Evolutionary conservation across 768 basidiomycete genomes (phyloP).

Genomic region (Auriscalpium microsporum): DNA sequence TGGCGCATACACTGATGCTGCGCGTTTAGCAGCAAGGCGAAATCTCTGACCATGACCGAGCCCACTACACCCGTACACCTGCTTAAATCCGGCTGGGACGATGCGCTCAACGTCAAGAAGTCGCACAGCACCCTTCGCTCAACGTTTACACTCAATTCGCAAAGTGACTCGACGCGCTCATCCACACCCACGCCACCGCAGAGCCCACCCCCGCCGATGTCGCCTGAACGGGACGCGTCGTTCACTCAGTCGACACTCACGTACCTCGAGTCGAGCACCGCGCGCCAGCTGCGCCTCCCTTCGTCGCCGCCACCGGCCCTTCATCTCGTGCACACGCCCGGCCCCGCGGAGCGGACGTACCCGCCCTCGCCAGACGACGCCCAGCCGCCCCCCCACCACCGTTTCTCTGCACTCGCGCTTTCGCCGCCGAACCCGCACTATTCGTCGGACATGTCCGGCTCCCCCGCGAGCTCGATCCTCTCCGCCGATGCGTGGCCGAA

Average conservation of each 20-base stretch:
- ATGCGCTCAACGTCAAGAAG: constrained; percentile 7
- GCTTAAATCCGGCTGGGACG: constrained; percentile 14
- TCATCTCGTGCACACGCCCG: not conserved
- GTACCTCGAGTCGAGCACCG: constrained; percentile 7
- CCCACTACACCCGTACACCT: constrained; percentile 7
- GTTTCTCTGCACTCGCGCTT: not conserved
- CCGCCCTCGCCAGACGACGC: not conserved
- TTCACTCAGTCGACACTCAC: constrained; percentile 6
- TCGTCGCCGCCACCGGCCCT: constrained; percentile 4
- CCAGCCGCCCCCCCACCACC: not conserved
- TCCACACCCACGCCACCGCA: not conserved
- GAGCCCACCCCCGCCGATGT: not conserved
- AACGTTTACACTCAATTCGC: not conserved
- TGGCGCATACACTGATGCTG: not conserved
- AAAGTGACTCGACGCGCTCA: constrained; percentile 1
- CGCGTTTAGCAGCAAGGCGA: not conserved
- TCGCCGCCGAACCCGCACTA: not conserved
- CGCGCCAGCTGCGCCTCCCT: constrained; percentile 5
- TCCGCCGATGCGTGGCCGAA: constrained; percentile 5
- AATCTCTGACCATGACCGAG: not conserved
- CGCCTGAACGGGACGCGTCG: constrained; percentile 2
- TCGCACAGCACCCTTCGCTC: constrained; percentile 1
- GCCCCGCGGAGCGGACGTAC: not conserved
- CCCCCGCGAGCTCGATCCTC: constrained; percentile 2
- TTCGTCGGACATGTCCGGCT: not conserved